Evolutionary conservation across 1,284 basidiomycete species (phyloP).

Genomic region (Trametes hirsuta): DNA sequence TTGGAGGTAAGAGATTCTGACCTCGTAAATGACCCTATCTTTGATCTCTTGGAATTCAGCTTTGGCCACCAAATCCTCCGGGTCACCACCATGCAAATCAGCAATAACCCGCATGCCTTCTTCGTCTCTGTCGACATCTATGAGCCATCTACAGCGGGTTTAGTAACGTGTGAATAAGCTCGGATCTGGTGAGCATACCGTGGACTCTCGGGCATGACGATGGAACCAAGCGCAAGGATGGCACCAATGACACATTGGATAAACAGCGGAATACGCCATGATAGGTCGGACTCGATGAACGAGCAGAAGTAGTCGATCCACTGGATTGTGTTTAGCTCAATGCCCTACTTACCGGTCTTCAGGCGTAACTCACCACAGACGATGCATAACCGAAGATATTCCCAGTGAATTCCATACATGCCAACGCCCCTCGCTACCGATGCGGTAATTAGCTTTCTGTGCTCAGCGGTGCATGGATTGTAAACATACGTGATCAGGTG

Average conservation of each 20-base stretch:
- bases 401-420: slow-evolving; percentile 96
- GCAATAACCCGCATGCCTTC: slow-evolving; percentile 90
- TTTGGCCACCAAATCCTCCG: slow-evolving; percentile 72
- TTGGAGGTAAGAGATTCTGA: slow-evolving; percentile 38
- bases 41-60: slow-evolving; percentile 94
- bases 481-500: slow-evolving; percentile 82
- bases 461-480: not conserved
- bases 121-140: slow-evolving; percentile 86
- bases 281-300: slow-evolving; percentile 79
- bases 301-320: slow-evolving; percentile 97
- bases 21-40: slow-evolving; percentile 83
- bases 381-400: slow-evolving; percentile 95
- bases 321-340: slow-evolving; percentile 42
- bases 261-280: slow-evolving; percentile 86
- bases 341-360: not conserved
- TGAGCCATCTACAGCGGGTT: slow-evolving; percentile 73
- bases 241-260: slow-evolving; percentile 90
- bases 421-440: slow-evolving; percentile 81
- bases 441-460: slow-evolving; percentile 17
- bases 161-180: slow-evolving; percentile 7
- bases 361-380: slow-evolving; percentile 75
- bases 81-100: slow-evolving; percentile 88
- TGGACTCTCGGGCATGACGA: slow-evolving; percentile 93
- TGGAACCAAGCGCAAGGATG: slow-evolving; percentile 81
- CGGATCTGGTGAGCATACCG: slow-evolving; percentile 47